Base-by-base conservation (phyloP, 2,329 filamentous ascomycete genomes). In the Dothideomycetidae sp. region DNA sequence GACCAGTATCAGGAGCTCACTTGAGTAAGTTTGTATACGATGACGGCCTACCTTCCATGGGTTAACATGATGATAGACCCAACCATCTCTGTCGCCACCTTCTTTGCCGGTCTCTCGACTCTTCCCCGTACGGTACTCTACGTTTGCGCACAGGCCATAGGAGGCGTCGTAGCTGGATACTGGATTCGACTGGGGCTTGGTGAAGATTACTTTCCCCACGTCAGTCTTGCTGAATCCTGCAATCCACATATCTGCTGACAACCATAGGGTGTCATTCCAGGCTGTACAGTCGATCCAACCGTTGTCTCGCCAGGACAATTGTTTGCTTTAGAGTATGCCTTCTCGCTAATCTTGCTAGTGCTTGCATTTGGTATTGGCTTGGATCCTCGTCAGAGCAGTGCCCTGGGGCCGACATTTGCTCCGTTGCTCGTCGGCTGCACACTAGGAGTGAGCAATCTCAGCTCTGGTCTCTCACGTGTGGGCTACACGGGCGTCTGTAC, bases 321-420 rank as follows among this genome's bases (percentile, higher is more conserved):
- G 3, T 64, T 70, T 37, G 52, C 64, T 5, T 56, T 67, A 28
- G 69, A 72, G 45, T 62, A 63, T 29, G 56, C 67, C 38, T 56
- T 58, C 3, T 59, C 55, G 3, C 56, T 66, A n/a, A 53, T 61
- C 2, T 43, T 69, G 10, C 47, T 73, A 0, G 61, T 68, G 44
- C 54, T 71, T 13, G 58, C 65, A 0, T 71, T 69, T 43, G 66
- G 68, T 2, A 62, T 68, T 9, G 68, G 66, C 11, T 53, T 72
- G 3, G 68, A 72, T 48, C 69, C 69, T 2, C 53, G 67, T 3
- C 67, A 71, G 45, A 57, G 57, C 1, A 51, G 59, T 12, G 49
- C 67, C 3, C 69, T 67, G 44, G 68, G 67, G 0, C 66, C 63
- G 4, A 60, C 65, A 1, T 50, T 68, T 1, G 60, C 61, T 0